Conservation (phyloP, 148 eudicot species). For the Arctostaphylos glauca region DNA sequence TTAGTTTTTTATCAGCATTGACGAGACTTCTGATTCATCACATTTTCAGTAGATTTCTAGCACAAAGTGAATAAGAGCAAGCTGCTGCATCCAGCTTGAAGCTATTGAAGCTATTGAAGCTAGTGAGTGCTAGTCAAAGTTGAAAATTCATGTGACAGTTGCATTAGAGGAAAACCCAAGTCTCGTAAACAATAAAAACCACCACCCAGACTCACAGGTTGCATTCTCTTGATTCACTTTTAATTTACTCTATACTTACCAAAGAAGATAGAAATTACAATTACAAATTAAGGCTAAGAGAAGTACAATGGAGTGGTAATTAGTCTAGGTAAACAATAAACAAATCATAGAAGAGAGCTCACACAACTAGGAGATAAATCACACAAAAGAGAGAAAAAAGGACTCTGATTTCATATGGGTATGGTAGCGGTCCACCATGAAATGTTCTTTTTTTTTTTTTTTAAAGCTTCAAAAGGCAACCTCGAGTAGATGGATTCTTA, state of each 20-base stretch:
- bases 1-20: not conserved
- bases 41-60: not conserved
- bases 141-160: not conserved
- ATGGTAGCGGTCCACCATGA: not conserved
- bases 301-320: not conserved
- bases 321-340: not conserved
- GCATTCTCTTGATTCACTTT: not conserved
- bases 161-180: not conserved
- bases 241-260: not conserved
- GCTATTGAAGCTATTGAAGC: conserved; percentile 2
- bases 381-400: not conserved
- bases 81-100: not conserved
- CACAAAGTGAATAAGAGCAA: not conserved
- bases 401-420: not conserved
- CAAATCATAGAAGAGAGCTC: not conserved
- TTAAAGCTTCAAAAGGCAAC: not conserved
- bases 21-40: not conserved
- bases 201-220: not conserved
- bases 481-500: not conserved
- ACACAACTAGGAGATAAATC: not conserved
- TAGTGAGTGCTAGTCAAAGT: not conserved
- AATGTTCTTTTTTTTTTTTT: not conserved
- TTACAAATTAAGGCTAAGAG: not conserved
- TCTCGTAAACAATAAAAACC: not conserved
- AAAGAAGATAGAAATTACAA: not conserved